These are phyloP conservation scores for Colletotrichum cereale DNA, from an alignment of 2,329 filamentous ascomycete species.

Conservation along the genomic window DNA sequence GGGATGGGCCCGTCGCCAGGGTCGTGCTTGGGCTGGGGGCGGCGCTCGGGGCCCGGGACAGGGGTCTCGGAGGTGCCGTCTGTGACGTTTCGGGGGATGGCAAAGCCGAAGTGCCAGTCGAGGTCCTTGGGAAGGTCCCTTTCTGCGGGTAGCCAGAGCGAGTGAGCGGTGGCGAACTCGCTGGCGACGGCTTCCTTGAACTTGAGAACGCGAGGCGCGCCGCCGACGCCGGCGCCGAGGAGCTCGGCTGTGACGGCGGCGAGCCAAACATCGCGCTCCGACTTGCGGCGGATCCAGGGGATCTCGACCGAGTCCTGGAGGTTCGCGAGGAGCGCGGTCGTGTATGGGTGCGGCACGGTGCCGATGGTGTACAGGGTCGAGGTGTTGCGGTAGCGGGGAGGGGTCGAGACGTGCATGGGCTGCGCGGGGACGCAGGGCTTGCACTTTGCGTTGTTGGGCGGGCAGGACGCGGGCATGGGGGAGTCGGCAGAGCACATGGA, in stretches of 20 bases:
- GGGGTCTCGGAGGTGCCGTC: slow-evolving; percentile 68
- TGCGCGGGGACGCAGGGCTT: slow-evolving; percentile 76
- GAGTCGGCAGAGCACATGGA: slow-evolving; percentile 77
- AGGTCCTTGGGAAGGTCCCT: slow-evolving; percentile 75
- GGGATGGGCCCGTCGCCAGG: slow-evolving; percentile 63
- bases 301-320: slow-evolving; percentile 72
- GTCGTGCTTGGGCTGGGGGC: slow-evolving; percentile 63
- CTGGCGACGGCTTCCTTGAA: slow-evolving; percentile 88
- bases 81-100: slow-evolving; percentile 71
- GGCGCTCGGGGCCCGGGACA: slow-evolving; percentile 68
- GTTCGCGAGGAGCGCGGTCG: slow-evolving; percentile 76
- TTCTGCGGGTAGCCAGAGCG: slow-evolving; percentile 86
- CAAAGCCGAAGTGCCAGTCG: slow-evolving; percentile 92
- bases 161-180: slow-evolving; percentile 71
- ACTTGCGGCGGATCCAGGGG: slow-evolving; percentile 74
- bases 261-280: slow-evolving; percentile 84
- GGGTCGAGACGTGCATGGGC: slow-evolving; percentile 75
- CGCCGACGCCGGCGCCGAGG: slow-evolving; percentile 72
- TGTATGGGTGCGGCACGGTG: slow-evolving; percentile 92
- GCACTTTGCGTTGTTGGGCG: slow-evolving; percentile 83
- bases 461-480: slow-evolving; percentile 82
- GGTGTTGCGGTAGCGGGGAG: slow-evolving; percentile 77
- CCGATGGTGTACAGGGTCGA: slow-evolving; percentile 84
- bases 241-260: slow-evolving; percentile 76
- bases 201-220: slow-evolving; percentile 74